phyloP scores from a whole-genome alignment of 768 basidiomycete genomes.

The Mycena capillaripes region DNA sequence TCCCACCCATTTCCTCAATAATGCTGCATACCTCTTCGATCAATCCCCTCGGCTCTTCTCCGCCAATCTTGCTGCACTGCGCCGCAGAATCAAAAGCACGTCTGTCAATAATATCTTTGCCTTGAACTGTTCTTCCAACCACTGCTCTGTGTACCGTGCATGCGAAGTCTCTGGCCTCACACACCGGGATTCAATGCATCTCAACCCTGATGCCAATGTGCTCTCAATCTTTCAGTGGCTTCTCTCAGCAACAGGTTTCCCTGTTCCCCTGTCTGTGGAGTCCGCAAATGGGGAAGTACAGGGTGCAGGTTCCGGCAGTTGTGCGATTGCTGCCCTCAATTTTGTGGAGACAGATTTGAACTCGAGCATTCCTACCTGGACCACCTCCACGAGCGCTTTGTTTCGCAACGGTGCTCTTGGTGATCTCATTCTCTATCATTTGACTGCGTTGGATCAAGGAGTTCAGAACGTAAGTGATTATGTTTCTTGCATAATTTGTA shows the following conservation, averaged over 20 bases:
- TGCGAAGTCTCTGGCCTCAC: neutral
- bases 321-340: conserved; percentile 19
- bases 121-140: neutral
- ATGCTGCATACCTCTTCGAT: neutral
- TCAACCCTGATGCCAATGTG: neutral
- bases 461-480: too few relatives aligned
- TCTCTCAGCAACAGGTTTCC: neutral
- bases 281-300: neutral
- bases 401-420: conserved; percentile 18
- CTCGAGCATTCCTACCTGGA: neutral
- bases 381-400: neutral
- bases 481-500: too few relatives aligned
- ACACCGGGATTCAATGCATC: conserved; percentile 1
- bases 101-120: neutral
- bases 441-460: too few relatives aligned
- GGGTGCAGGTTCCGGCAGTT: conserved; percentile 8
- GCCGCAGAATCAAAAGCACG: neutral
- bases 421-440: too few relatives aligned
- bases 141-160: neutral
- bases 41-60: neutral
- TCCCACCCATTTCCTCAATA: neutral
- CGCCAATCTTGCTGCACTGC: neutral
- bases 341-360: conserved; percentile 7
- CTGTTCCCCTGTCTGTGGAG: neutral
- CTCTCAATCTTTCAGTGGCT: neutral